A percentile compares a stretch with the other conserved stretches of the same genome.
Conservation (phyloP, 140 eudicot genomes). For the Oenanthe javanica region DNA sequence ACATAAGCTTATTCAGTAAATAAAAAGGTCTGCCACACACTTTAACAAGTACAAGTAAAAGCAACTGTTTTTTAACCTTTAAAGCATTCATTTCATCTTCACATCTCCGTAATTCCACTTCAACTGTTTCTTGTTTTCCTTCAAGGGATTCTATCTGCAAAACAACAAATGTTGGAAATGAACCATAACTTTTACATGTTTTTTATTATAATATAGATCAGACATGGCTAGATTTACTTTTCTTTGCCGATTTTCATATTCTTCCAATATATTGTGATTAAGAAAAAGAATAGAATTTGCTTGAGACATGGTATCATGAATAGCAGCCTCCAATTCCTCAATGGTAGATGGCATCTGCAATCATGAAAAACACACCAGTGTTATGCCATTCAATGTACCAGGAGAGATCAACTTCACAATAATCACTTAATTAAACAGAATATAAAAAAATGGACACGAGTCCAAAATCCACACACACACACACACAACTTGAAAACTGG, state of each 20-base stretch:
- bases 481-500: not conserved
- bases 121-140: slow-evolving; percentile 53
- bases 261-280: slow-evolving; percentile 71
- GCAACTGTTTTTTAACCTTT: slow-evolving; percentile 39
- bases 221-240: slow-evolving; percentile 30
- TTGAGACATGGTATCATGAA: slow-evolving; percentile 67
- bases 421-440: not conserved
- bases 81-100: slow-evolving; percentile 48
- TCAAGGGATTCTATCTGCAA: slow-evolving; percentile 67
- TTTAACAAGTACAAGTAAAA: not conserved
- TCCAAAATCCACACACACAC: not conserved
- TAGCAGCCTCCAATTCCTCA: slow-evolving; percentile 81
- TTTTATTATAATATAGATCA: not conserved
- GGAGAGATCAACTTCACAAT: not conserved
- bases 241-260: slow-evolving; percentile 78
- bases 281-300: slow-evolving; percentile 74
- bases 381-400: not conserved
- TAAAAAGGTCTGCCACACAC: not conserved
- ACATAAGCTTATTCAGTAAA: not conserved
- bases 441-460: not conserved
- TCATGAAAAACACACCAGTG: not conserved
- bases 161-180: not conserved
- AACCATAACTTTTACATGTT: not conserved
- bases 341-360: slow-evolving; percentile 81
- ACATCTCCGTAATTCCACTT: slow-evolving; percentile 34